Evolutionary conservation across 441 rosid genomes (phyloP), one percentile per base, ranked within the genome.

Genomic region (Gossypium lobatum): DNA sequence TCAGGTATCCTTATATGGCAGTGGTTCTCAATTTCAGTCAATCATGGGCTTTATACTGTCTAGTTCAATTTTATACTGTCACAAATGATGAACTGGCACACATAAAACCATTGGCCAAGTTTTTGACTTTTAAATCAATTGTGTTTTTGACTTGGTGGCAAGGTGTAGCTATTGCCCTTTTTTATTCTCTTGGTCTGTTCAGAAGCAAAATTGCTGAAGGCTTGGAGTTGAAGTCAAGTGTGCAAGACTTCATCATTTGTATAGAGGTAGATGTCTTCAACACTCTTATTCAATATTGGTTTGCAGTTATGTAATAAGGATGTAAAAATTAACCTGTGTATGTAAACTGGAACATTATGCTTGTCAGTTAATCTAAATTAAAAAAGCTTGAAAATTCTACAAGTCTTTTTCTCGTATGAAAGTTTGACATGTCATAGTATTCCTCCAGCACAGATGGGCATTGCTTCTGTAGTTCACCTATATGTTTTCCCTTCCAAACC

Each of bases 101-200:
- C 82, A 96, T 96, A 77, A 91, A 91, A 55, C 99, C 98, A 2
- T 87, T 96, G 69, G 93, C 95, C 70, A 96, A 96, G 88, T 96
- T 93, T 83, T 78, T 93, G 76, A 92, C 91, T 2, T 93, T 96
- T 72, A 96, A 96, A 78, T 93, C 99, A 4, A 96, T 96, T 68
- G 99, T 96, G 77, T 96, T 96, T 82, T 78, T 93, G 86, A 96
- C 98, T 75, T 93, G 98, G 98, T 93, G 98, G 98, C 98, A 96
- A 89, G 98, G 99, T 74, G 97, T 92, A 71, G 96, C 96, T 34
- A 96, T 96, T 80, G 98, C 99, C 82, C 83, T 93, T 64, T 83
- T 96, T 64, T 91, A 78, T 79, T 75, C 93, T 65, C 86, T 96
- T 75, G 98, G 97, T 73, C 86, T 96, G 84, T 88, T 96, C 78